A percentile compares a stretch with the other conserved stretches of the same genome.
These are phyloP conservation scores for Globisporangium sylvaticum DNA, from an alignment of 352 stramenopile species.

Conservation along the genomic window DNA sequence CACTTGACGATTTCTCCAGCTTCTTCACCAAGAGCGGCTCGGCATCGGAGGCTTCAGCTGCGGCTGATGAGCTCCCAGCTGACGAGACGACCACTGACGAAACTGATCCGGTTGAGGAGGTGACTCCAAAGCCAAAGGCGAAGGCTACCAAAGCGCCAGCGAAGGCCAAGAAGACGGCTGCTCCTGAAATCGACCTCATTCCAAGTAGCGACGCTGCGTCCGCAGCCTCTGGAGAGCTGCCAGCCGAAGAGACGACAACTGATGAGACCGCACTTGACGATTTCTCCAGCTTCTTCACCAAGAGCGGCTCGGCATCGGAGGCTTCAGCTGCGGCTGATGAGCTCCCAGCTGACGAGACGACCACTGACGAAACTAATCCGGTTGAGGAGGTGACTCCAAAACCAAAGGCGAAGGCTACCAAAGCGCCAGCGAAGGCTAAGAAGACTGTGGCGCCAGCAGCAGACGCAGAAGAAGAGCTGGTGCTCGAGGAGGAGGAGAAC, in stretches of 20 bases:
- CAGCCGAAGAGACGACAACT: not conserved
- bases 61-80: not conserved
- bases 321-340: too few species aligned
- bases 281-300: not conserved
- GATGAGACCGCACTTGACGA: not conserved
- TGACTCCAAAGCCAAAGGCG: not conserved
- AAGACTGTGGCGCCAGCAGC: not conserved
- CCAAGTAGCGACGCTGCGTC: not conserved
- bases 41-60: not conserved
- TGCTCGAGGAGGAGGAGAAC: not conserved
- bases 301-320: not conserved
- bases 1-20: not conserved
- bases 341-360: not conserved
- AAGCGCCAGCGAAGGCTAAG: not conserved
- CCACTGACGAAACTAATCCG: not conserved
- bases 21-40: not conserved
- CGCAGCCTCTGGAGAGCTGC: too few species aligned
- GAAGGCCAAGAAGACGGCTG: not conserved
- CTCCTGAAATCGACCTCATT: not conserved
- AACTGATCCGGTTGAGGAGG: not conserved
- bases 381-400: not conserved
- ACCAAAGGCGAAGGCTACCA: not conserved
- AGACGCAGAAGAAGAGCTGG: not conserved
- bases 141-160: not conserved
- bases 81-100: not conserved